phyloP scores from a whole-genome alignment of 2,329 filamentous ascomycete species.

The Botryotinia convoluta region DNA sequence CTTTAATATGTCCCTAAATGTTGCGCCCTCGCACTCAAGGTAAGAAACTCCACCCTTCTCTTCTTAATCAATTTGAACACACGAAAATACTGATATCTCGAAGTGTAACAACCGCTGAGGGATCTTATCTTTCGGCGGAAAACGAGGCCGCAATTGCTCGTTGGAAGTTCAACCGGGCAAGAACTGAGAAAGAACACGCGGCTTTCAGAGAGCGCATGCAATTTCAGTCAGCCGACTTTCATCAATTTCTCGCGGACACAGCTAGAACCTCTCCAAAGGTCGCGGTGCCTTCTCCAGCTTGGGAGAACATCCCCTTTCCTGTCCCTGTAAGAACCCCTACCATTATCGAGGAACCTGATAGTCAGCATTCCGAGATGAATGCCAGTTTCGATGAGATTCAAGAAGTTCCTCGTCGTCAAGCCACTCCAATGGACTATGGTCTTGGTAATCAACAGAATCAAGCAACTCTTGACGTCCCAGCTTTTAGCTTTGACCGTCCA shows the following conservation, averaged over 20 bases:
- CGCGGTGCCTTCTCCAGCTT: not conserved
- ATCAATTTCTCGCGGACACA: not conserved
- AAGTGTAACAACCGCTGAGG: not conserved
- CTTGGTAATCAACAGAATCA: not conserved
- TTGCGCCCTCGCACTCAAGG: not conserved
- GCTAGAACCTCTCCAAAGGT: not conserved
- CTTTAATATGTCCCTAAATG: not conserved
- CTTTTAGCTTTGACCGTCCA: not conserved
- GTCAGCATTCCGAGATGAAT: not conserved
- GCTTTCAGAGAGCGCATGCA: not conserved
- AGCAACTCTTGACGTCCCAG: not conserved
- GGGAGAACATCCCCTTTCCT: not conserved
- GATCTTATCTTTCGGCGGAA: not conserved
- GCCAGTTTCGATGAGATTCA: not conserved
- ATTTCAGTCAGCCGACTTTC: conserved; percentile 8
- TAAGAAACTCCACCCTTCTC: not conserved
- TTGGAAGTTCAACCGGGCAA: not conserved
- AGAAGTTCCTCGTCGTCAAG: not conserved
- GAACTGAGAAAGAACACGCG: not conserved
- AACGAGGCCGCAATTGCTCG: not conserved
- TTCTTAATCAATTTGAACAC: not conserved
- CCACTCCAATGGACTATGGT: not conserved
- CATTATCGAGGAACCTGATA: not conserved
- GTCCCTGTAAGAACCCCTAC: not conserved
- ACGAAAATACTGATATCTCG: not conserved